These are phyloP conservation scores for Pseudofabraea citricarpa DNA, from an alignment of 2,329 filamentous ascomycete species.

Conservation along the genomic window DNA sequence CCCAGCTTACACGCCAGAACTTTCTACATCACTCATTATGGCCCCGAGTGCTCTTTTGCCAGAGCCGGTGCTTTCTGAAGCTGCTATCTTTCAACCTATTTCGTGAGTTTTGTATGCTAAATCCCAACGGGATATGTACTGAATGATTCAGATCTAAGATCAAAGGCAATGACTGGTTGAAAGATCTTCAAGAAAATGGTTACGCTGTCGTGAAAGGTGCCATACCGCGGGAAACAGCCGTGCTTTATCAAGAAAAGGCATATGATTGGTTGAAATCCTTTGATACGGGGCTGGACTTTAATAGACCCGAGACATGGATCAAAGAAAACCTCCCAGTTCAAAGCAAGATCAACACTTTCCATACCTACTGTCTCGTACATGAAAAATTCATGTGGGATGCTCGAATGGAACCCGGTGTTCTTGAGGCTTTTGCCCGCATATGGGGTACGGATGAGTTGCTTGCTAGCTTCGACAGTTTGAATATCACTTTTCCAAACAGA, in stretches of 20 bases:
- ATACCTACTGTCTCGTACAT: slow-evolving; percentile 29
- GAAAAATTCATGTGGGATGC: slow-evolving; percentile 37
- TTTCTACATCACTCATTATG: not conserved
- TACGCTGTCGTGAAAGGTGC: slow-evolving; percentile 42
- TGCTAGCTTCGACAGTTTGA: slow-evolving; percentile 33
- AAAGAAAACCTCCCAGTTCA: slow-evolving; percentile 32
- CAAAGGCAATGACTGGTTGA: slow-evolving; percentile 28
- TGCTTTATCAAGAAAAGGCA: slow-evolving; percentile 27
- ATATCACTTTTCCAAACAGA: slow-evolving; percentile 32
- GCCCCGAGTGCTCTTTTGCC: not conserved
- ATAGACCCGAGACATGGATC: slow-evolving; percentile 30
- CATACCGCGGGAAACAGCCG: slow-evolving; percentile 35
- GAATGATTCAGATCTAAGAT: slow-evolving; percentile 14
- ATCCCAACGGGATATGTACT: not conserved
- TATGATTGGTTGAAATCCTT: slow-evolving; percentile 18
- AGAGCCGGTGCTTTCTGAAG: not conserved
- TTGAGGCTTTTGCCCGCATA: slow-evolving; percentile 29
- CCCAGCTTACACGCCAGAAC: too few species aligned
- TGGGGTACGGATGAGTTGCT: slow-evolving; percentile 33
- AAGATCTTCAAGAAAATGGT: slow-evolving; percentile 32
- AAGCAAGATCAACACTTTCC: slow-evolving; percentile 27
- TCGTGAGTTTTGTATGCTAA: not conserved
- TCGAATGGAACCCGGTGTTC: slow-evolving; percentile 32
- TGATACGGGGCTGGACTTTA: slow-evolving; percentile 14
- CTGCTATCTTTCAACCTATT: not conserved